Evolutionary conservation across 805 yeast species (phyloP).

Genomic region (Hanseniaspora nectarophila): DNA sequence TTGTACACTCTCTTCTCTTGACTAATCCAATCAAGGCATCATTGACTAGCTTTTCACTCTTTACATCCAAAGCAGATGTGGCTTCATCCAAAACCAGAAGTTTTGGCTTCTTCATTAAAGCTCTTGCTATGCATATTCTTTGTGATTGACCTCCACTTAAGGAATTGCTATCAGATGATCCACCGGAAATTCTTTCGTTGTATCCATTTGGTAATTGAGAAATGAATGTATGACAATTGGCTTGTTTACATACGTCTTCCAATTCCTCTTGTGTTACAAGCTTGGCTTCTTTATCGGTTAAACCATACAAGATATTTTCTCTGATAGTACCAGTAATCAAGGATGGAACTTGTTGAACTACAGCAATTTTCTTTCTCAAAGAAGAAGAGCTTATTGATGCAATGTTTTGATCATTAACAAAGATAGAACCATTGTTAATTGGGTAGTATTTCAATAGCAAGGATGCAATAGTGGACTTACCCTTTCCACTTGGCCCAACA

Average conservation of each 20-base stretch:
- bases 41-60: conserved; percentile 65
- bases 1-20: conserved; percentile 51
- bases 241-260: conserved; percentile 37
- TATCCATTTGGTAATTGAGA: conserved; percentile 50
- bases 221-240: conserved; percentile 51
- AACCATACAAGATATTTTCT: conserved; percentile 68
- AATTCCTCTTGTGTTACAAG: conserved; percentile 35
- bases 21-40: conserved; percentile 57
- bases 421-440: conserved; percentile 36
- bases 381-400: conserved; percentile 36
- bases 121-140: conserved; percentile 77
- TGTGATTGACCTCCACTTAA: conserved; percentile 93
- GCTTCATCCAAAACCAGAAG: conserved; percentile 73
- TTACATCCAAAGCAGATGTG: conserved; percentile 75
- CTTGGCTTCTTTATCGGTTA: conserved; percentile 43
- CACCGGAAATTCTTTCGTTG: conserved; percentile 56
- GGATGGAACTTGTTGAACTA: conserved; percentile 68
- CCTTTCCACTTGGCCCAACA: conserved; percentile 81
- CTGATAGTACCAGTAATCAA: conserved; percentile 69
- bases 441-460: conserved; percentile 47
- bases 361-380: conserved; percentile 47
- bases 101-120: conserved; percentile 62
- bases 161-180: conserved; percentile 33
- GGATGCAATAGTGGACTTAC: conserved; percentile 70
- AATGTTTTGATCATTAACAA: conserved; percentile 44